Evolutionary conservation across 441 rosid species (phyloP).

Genomic region (Adansonia grandidieri): DNA sequence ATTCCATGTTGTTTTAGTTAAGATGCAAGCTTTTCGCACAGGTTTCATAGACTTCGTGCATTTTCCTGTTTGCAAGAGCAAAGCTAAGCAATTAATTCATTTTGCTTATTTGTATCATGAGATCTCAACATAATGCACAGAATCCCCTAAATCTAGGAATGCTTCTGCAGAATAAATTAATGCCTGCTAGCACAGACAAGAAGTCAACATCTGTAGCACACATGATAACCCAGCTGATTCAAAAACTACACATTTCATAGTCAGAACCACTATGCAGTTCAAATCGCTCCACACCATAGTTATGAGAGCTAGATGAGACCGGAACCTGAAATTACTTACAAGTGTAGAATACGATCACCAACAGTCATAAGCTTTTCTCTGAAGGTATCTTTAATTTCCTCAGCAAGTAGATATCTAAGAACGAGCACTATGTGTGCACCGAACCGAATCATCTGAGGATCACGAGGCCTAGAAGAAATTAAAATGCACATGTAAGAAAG

Average conservation of each 20-base stretch:
- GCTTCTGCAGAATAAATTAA: background rate
- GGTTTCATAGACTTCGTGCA: background rate
- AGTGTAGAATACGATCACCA: conserved; percentile 91
- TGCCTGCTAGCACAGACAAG: background rate
- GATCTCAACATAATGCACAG: background rate
- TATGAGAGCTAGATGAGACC: background rate
- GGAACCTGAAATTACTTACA: conserved; percentile 55
- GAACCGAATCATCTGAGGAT: conserved; percentile 94
- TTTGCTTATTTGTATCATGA: background rate
- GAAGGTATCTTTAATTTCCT: conserved; percentile 75
- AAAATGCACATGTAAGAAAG: conserved; percentile 24
- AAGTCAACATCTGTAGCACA: background rate
- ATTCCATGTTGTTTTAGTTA: background rate
- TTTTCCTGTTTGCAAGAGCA: background rate
- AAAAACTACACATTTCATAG: conserved; percentile 11
- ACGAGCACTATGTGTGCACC: conserved; percentile 97
- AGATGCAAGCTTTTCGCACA: background rate
- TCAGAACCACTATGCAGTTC: background rate
- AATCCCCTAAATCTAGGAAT: conserved; percentile 12
- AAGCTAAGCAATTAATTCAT: background rate
- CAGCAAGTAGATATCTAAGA: conserved; percentile 75
- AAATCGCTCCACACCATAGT: background rate
- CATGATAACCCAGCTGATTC: background rate
- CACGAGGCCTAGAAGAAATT: conserved; percentile 81
- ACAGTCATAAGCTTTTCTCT: conserved; percentile 83